These are phyloP conservation scores for Dendrobium nobile DNA, from an alignment of 106 monocot species.

Conservation along the genomic window DNA sequence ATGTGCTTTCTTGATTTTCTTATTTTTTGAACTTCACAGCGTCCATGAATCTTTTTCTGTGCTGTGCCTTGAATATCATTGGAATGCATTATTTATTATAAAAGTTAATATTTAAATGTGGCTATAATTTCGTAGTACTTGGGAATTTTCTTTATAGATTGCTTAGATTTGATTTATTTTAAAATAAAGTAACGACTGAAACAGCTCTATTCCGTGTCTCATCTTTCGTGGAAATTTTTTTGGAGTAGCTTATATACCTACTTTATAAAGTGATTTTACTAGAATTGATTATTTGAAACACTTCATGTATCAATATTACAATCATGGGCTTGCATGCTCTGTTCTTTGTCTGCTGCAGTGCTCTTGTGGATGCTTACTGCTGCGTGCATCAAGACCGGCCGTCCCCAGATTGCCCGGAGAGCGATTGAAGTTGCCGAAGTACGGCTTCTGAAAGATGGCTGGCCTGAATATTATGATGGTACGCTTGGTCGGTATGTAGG, in stretches of 20 bases:
- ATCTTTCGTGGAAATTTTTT: background rate
- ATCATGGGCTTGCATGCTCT: background rate
- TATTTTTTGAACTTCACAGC: background rate
- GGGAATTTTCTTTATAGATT: background rate
- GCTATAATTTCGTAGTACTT: background rate
- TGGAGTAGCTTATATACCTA: background rate
- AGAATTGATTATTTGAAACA: background rate
- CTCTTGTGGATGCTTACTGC: slow-evolving; percentile 47
- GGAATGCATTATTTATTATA: background rate
- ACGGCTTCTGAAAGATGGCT: slow-evolving; percentile 37
- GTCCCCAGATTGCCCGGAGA: slow-evolving; percentile 38
- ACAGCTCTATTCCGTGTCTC: too few relatives aligned
- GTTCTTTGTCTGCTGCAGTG: slow-evolving; percentile 15
- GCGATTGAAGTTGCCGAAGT: slow-evolving; percentile 37
- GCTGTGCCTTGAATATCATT: background rate
- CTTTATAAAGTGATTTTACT: background rate
- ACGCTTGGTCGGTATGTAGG: slow-evolving; percentile 47
- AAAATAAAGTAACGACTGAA: too few relatives aligned
- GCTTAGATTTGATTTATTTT: background rate
- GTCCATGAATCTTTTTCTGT: background rate
- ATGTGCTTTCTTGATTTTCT: background rate
- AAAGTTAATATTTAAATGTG: background rate
- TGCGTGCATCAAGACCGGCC: slow-evolving; percentile 45
- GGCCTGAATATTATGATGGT: slow-evolving; percentile 78
- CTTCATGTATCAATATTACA: background rate